Evolutionary conservation across 495 filamentous ascomycete species (phyloP).

Genomic region (Penicillium macrosclerotiorum): DNA sequence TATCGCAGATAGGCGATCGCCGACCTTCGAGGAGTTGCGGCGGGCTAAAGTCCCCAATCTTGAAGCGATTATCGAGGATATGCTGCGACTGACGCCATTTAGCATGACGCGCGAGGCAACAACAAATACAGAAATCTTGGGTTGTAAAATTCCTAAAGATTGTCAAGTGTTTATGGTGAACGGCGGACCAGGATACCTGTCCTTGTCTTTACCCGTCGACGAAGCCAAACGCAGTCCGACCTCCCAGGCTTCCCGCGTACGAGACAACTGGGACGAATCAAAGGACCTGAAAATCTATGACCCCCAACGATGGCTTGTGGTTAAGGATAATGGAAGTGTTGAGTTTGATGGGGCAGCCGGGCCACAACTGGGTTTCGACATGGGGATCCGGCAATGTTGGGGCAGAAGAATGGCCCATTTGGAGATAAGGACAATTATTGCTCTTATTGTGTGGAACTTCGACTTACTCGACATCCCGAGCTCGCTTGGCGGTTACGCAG

Average conservation of each 20-base stretch:
- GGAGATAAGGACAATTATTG: background rate
- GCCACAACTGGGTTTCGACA: background rate
- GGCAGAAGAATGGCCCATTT: background rate
- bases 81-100: background rate
- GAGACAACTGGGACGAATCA: background rate
- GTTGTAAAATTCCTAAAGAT: background rate
- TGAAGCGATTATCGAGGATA: background rate
- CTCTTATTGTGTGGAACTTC: background rate
- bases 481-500: no score
- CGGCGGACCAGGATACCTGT: background rate
- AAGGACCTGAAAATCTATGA: background rate
- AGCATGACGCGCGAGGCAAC: background rate
- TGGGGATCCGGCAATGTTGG: background rate
- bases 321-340: background rate
- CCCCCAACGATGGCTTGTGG: slow-evolving; percentile 8
- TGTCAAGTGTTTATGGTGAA: background rate
- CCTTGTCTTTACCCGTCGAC: background rate
- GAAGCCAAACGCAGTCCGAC: background rate
- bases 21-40: background rate
- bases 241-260: background rate
- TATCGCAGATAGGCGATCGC: background rate
- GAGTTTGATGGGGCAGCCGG: background rate
- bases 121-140: background rate
- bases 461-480: no score
- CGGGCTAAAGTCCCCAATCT: background rate